Percentiles rank a stretch among this genome's conserved stretches.
Conservation (phyloP, 768 basidiomycete species). For the Neoboletus brunneissimus region DNA sequence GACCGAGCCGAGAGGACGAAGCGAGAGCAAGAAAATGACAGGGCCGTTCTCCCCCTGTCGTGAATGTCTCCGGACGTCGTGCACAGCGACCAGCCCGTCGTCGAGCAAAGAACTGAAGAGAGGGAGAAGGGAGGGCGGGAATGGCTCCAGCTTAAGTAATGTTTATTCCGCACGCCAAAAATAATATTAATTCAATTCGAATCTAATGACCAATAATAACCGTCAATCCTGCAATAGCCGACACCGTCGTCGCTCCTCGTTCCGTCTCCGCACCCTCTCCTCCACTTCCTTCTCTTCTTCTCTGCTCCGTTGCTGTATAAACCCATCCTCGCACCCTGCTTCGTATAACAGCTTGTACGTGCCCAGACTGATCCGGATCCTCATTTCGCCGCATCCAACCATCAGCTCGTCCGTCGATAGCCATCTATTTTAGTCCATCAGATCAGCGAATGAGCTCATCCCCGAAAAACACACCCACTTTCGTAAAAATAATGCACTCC, state of each 20-base stretch:
- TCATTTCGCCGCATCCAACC: slow-evolving; percentile 20
- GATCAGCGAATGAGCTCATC: slow-evolving; percentile 13
- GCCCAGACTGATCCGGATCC: slow-evolving; percentile 54
- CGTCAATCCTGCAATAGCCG: slow-evolving; percentile 29
- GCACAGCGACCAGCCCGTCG: slow-evolving; percentile 8
- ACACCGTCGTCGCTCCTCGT: slow-evolving; percentile 57
- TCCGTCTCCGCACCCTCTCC: slow-evolving; percentile 42
- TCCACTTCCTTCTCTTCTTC: slow-evolving; percentile 36
- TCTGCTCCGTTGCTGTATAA: slow-evolving; percentile 38
- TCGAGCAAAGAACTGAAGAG: neutral
- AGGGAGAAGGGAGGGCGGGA: slow-evolving; percentile 7
- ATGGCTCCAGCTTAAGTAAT: slow-evolving; percentile 25
- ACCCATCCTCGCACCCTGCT: slow-evolving; percentile 56
- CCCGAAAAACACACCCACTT: slow-evolving; percentile 43
- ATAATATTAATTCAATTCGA: slow-evolving; percentile 9
- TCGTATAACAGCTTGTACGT: slow-evolving; percentile 73
- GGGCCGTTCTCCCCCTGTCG: neutral
- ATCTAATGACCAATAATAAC: neutral
- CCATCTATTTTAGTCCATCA: slow-evolving; percentile 50
- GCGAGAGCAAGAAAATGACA: neutral
- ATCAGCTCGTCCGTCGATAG: slow-evolving; percentile 36
- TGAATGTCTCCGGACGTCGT: neutral
- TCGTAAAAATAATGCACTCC: slow-evolving; percentile 50
- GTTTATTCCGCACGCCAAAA: slow-evolving; percentile 15
- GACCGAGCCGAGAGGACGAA: slow-evolving; percentile 8